Evolutionary conservation across 2,329 filamentous ascomycete species (phyloP).

Genomic region (Calonectria hawksworthii): DNA sequence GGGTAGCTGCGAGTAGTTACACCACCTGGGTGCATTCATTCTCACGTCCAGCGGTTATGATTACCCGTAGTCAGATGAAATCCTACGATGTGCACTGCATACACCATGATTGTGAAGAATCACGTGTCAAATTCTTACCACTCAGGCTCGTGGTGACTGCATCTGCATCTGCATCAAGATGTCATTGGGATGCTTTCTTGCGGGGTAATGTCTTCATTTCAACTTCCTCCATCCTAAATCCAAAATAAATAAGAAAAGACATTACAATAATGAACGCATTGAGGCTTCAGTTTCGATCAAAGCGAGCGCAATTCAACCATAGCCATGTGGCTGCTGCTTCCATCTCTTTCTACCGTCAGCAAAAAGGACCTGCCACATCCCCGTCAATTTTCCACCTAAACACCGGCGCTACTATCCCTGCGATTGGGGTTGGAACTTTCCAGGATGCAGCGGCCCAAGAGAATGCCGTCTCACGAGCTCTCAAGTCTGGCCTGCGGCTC

Average conservation of each 20-base stretch:
- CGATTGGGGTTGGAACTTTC: slow-evolving; percentile 49
- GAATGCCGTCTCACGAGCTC: slow-evolving; percentile 40
- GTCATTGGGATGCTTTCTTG: background rate
- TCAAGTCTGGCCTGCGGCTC: slow-evolving; percentile 50
- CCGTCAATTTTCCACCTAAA: slow-evolving; percentile 26
- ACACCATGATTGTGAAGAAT: background rate
- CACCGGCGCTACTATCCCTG: slow-evolving; percentile 34
- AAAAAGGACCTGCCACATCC: background rate
- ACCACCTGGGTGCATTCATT: background rate
- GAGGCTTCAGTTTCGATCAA: background rate
- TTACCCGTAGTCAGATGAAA: background rate
- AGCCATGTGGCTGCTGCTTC: background rate
- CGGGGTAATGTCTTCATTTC: background rate
- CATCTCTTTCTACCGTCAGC: background rate
- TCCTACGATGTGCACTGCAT: background rate
- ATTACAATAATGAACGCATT: background rate
- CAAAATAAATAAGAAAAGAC: too few relatives aligned
- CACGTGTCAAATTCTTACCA: background rate
- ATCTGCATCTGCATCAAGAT: background rate
- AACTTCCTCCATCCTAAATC: background rate
- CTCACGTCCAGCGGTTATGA: background rate
- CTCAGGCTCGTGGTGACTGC: background rate
- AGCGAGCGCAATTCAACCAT: background rate
- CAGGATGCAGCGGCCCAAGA: slow-evolving; percentile 47
- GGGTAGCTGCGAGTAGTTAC: background rate